A percentile compares a stretch with the other conserved stretches of the same genome.
Conservation (phyloP, 345 rosid species). For the Populus ilicifolia region DNA sequence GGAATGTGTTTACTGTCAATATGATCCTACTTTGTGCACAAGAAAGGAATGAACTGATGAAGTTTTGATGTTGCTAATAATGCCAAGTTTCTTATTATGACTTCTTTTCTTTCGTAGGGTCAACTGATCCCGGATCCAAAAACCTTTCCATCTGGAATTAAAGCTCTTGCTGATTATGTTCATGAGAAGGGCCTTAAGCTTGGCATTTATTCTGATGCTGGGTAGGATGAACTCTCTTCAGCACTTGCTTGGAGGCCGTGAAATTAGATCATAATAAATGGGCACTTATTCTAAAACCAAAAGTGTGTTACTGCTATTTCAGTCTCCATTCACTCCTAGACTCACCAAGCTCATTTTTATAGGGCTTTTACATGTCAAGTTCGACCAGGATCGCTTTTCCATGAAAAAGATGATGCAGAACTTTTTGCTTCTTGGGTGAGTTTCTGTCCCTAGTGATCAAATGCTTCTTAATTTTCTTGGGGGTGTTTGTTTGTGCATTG, state of each 20-base stretch:
- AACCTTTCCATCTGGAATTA: constrained; percentile 85
- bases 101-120: constrained; percentile 48
- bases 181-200: constrained; percentile 88
- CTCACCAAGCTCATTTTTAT: constrained; percentile 15
- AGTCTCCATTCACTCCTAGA: constrained; percentile 10
- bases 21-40: no score
- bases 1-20: neutral
- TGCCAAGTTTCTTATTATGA: constrained; percentile 4
- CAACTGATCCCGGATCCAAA: constrained; percentile 71
- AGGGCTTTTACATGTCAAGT: constrained; percentile 88
- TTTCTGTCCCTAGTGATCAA: constrained; percentile 12
- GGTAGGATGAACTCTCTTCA: constrained; percentile 55
- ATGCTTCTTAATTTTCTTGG: neutral
- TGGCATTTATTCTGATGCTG: constrained; percentile 98
- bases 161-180: constrained; percentile 75
- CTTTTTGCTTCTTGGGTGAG: constrained; percentile 95
- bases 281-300: neutral
- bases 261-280: constrained; percentile 17
- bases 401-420: constrained; percentile 74
- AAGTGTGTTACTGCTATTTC: neutral
- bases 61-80: neutral
- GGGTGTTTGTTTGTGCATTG: neutral
- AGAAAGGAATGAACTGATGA: no score
- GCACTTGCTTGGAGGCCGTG: constrained; percentile 6
- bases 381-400: constrained; percentile 92